These are phyloP conservation scores for Fusarium vanettenii DNA, from an alignment of 2,329 filamentous ascomycete species.

Conservation along the genomic window DNA sequence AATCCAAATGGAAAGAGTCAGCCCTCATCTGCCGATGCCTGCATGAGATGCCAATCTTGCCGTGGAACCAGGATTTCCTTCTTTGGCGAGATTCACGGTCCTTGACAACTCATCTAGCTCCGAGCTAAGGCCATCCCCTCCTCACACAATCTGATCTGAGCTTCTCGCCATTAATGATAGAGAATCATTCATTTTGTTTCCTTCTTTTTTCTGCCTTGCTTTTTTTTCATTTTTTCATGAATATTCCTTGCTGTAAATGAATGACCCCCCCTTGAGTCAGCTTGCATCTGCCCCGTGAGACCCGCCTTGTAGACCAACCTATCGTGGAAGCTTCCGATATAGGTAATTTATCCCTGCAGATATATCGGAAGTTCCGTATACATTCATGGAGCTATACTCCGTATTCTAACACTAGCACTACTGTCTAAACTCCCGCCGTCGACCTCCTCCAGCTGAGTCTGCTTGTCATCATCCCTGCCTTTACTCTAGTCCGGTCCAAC, in stretches of 20 bases:
- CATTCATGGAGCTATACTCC: constrained; percentile 5
- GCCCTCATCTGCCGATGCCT: constrained; percentile 4
- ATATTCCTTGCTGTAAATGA: neutral
- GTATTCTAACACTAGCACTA: neutral
- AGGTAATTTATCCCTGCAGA: constrained; percentile 25
- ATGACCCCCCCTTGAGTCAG: neutral
- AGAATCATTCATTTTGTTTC: neutral
- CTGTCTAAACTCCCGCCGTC: neutral
- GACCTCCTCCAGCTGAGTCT: neutral
- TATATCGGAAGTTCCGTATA: constrained; percentile 24
- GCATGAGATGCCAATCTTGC: constrained; percentile 36
- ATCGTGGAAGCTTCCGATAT: constrained; percentile 8
- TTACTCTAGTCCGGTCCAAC: neutral
- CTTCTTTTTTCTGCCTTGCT: neutral
- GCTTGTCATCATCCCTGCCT: neutral
- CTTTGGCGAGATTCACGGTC: constrained; percentile 13
- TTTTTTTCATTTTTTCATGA: neutral
- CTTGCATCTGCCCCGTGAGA: neutral
- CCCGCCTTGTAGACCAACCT: constrained; percentile 2
- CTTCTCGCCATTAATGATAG: constrained; percentile 13
- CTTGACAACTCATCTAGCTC: constrained; percentile 38
- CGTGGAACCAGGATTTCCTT: constrained; percentile 19
- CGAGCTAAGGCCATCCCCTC: constrained; percentile 8
- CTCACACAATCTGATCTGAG: constrained; percentile 26
- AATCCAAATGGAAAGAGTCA: no score